Evolutionary conservation across 768 basidiomycete genomes (phyloP), one percentile per base, ranked within the genome.

Genomic region (Rhizopogon rudus): DNA sequence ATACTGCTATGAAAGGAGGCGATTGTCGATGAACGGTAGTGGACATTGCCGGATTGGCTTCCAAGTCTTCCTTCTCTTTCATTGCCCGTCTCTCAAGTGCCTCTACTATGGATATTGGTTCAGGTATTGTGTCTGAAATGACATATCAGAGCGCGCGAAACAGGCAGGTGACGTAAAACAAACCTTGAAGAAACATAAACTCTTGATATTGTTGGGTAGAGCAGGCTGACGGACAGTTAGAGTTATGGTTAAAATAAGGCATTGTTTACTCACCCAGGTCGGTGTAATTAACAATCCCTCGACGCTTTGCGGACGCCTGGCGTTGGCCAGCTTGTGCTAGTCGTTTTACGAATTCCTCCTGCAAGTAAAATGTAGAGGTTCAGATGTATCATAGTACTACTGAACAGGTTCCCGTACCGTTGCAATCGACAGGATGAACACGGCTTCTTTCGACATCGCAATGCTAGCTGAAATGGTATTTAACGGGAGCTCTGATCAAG

Each of bases 281-380:
- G 40, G 77, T 75, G 60, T 92, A 90, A 52, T 80, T 78, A 10
- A 93, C 74, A 20, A 71, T 75, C 54, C 75, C 79, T 56, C 88
- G 78, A 55, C 78, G 76, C 49, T 84, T 81, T 16, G 77, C 73
- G 56, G 73, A 73, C 9, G 89, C 88, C 63, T 86, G 81, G 48
- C 78, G 77, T 56, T 87, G 82, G 12, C 86, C 88, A 25, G 85
- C 84, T 66, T 82, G 81, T 16, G 82, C 78, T 64, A 93, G 76
- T 48, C 84, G 79, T 68, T 89, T 88, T 53, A 93, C 81, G 66
- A 93, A 93, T 64, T 92, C 88, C 72, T 94, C 91, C 92, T 94
- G 64, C 37, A 44, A 52, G 48, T 51, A 40, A 52, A 51, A 43
- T 17, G 44, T 31, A 22, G 8, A 49, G 8, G 43, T 33, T 40